Conservation (phyloP, 805 yeast species). For the Teunomyces panamensis region DNA sequence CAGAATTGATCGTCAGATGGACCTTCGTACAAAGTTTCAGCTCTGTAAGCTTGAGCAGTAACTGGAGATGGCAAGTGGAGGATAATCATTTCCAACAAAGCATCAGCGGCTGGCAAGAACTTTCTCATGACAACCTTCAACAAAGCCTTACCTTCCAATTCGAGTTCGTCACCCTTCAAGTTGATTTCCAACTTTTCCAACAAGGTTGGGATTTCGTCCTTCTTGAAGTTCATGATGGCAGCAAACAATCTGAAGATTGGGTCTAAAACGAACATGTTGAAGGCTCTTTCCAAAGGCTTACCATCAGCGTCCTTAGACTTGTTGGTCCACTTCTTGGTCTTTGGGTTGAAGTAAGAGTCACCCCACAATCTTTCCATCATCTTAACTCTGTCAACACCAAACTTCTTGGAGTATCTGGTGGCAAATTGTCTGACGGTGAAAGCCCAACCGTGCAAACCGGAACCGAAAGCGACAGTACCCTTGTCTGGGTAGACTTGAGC, state of each 20-base stretch:
- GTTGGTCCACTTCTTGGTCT: slow-evolving; percentile 99
- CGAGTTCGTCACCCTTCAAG: slow-evolving; percentile 96
- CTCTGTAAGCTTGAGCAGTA: slow-evolving; percentile 99
- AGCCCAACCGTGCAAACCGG: slow-evolving; percentile 99
- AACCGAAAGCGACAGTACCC: slow-evolving; percentile 99
- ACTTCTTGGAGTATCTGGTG: slow-evolving; percentile 95
- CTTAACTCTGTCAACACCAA: slow-evolving; percentile 97
- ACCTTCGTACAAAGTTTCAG: slow-evolving; percentile 98
- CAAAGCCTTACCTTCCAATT: slow-evolving; percentile 97
- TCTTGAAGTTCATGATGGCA: slow-evolving; percentile 98
- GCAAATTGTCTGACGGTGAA: slow-evolving; percentile 99
- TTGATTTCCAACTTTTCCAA: slow-evolving; percentile 89
- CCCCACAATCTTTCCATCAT: slow-evolving; percentile 99
- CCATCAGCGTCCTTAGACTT: slow-evolving; percentile 95
- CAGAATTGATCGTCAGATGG: slow-evolving; percentile 90
- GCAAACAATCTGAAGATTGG: slow-evolving; percentile 97
- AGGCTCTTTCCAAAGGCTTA: slow-evolving; percentile 95
- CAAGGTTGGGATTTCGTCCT: slow-evolving; percentile 90
- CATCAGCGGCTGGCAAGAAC: slow-evolving; percentile 99
- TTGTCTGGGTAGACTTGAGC: slow-evolving; percentile 97
- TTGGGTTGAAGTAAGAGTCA: slow-evolving; percentile 99
- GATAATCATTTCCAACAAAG: slow-evolving; percentile 97
- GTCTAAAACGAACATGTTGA: slow-evolving; percentile 98
- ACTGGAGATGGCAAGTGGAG: slow-evolving; percentile 99
- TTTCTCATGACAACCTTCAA: slow-evolving; percentile 98